These are phyloP conservation scores for Bryopsis sp. DNA, from an alignment of 139 green algal species.

Conservation along the genomic window DNA sequence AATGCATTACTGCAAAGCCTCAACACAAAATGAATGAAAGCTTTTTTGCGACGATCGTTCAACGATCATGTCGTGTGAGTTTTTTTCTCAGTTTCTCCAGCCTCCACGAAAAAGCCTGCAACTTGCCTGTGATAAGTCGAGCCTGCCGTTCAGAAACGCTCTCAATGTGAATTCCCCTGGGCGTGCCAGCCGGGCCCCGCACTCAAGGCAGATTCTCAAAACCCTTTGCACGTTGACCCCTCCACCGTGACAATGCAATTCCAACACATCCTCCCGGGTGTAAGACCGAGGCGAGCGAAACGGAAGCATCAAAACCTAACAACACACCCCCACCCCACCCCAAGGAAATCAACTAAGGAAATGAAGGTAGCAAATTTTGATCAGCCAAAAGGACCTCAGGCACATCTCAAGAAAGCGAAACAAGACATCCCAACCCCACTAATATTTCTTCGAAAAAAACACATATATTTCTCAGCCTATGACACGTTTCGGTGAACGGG, in stretches of 20 bases:
- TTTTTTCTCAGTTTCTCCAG: no score
- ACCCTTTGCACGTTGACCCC: constrained; percentile 66
- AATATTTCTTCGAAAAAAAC: background rate
- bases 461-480: background rate
- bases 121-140: constrained; percentile 71
- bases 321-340: background rate
- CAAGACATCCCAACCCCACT: background rate
- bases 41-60: background rate
- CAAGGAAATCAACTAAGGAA: background rate
- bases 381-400: background rate
- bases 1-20: background rate
- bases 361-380: background rate
- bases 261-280: constrained; percentile 92
- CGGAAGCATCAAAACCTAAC: constrained; percentile 52
- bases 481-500: background rate
- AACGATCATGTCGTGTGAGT: no score
- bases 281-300: constrained; percentile 83
- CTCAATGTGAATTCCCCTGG: constrained; percentile 94
- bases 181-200: constrained; percentile 63
- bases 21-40: background rate
- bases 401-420: background rate
- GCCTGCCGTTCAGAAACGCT: constrained; percentile 92
- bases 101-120: background rate
- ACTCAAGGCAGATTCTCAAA: constrained; percentile 55
- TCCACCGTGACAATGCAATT: constrained; percentile 91